Evolutionary conservation across 2,329 filamentous ascomycete species (phyloP), one percentile per base, ranked within the genome.

Genomic region (Botryosphaeria agaves): DNA sequence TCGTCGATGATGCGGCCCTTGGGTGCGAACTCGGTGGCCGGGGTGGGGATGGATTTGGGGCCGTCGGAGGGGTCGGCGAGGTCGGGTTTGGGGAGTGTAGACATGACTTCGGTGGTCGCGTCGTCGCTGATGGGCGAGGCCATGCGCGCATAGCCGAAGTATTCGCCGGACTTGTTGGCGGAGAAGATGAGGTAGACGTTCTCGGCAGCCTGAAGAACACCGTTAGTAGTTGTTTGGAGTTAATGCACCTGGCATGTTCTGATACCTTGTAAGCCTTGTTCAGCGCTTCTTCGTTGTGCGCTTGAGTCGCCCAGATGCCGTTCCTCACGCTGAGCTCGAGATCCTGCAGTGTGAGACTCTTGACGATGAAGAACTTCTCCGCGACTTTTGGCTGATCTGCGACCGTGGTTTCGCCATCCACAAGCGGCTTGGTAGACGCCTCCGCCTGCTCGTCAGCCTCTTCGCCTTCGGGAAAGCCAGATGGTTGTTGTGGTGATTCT

Each of bases 111-210:
- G 23, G 29, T 31, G 9, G 9, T 18, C 14, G n/a, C 17, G 18
- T n/a, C 15, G 23, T 2, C 26, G 16, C 76, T 72, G 44, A 94
- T 92, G 3, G 73, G 62, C 14, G 87, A 93, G 7, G 65, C 61
- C 87, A 95, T 95, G 21, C 79, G 73, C 14, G 85, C 87, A 46
- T 92, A 94, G 14, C 87, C 87, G 55, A 89, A 94, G 48, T 94
- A 95, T 52, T 94, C 87, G 8, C 87, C 87, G 0, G 87, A 94
- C 47, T 94, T 94, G 53, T 95, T 95, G 8, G 87, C 87, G 1
- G 87, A 95, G 51, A 95, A 95, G 9, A 95, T 72, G 18, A 95
- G 62, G 46, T 85, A 94, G 1, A 95, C 85, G 44, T 78, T 81
- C 31, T 91, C 81, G 9, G 75, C 71, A 7, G 64, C 61, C 84